Conservation (phyloP, 1,284 basidiomycete genomes). For the Xerocomus amazonicus region DNA sequence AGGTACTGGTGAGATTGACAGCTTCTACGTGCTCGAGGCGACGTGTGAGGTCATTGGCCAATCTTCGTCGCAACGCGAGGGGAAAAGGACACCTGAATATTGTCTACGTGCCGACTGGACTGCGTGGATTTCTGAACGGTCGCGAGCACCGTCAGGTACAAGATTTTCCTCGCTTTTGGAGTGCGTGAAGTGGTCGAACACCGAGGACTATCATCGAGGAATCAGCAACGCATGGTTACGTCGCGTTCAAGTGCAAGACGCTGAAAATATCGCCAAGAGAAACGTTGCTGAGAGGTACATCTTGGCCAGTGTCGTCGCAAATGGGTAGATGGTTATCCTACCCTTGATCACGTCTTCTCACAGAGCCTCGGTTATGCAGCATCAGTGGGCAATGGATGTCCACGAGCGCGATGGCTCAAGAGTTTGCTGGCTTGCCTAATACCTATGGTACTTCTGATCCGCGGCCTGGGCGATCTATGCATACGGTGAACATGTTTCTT, state of each 20-base stretch:
- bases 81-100: constrained; percentile 3
- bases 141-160: constrained; percentile 3
- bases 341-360: constrained; percentile 1
- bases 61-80: constrained; percentile 12
- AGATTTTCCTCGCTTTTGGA: constrained; percentile 28
- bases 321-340: constrained; percentile 43
- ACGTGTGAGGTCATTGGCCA: constrained; percentile 69
- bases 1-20: constrained; percentile 20
- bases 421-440: constrained; percentile 50
- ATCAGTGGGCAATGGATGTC: constrained; percentile 66
- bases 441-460: constrained; percentile 11
- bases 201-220: constrained; percentile 65
- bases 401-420: constrained; percentile 59
- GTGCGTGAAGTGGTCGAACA: constrained; percentile 55
- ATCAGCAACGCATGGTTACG: constrained; percentile 62
- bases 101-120: constrained; percentile 62
- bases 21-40: constrained; percentile 54
- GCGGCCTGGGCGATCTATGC: constrained; percentile 32
- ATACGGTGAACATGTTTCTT: constrained; percentile 55
- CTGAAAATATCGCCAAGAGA: constrained; percentile 40
- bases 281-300: constrained; percentile 58
- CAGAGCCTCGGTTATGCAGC: constrained; percentile 35
- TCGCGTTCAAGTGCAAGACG: constrained; percentile 43
- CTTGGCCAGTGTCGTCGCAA: constrained; percentile 61
- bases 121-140: constrained; percentile 42